A percentile compares a stretch with the other conserved stretches of the same genome.
Evolutionary conservation across 805 yeast species (phyloP).

Genomic region (Phaffomyces thermotolerans): DNA sequence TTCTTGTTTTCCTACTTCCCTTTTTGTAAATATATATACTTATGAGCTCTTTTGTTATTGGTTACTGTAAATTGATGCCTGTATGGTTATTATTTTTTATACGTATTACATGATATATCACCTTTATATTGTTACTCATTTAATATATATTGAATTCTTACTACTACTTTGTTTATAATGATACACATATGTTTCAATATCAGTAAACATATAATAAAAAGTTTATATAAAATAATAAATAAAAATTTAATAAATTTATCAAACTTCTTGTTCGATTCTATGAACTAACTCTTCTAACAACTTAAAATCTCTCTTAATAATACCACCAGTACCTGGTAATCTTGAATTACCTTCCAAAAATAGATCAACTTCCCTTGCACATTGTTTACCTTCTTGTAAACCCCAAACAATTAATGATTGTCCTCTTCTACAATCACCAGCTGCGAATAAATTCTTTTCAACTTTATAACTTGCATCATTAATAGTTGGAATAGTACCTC

Average conservation of each 20-base stretch:
- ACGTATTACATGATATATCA: too few species aligned
- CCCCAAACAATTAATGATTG: constrained; percentile 99
- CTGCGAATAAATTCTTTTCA: constrained; percentile 73
- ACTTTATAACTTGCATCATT: constrained; percentile 61
- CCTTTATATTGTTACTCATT: too few species aligned
- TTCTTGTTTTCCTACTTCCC: too few species aligned
- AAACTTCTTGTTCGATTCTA: constrained; percentile 13
- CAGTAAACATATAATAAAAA: background rate
- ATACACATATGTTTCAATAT: too few species aligned
- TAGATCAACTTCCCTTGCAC: constrained; percentile 89
- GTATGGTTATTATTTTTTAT: too few species aligned
- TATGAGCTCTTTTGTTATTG: too few species aligned
- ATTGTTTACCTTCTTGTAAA: constrained; percentile 97
- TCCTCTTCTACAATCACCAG: constrained; percentile 99
- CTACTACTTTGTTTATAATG: too few species aligned
- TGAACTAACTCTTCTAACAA: constrained; percentile 66
- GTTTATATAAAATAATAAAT: background rate
- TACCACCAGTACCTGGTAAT: constrained; percentile 91
- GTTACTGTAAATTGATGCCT: too few species aligned
- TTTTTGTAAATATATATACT: too few species aligned
- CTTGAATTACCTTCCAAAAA: constrained; percentile 71
- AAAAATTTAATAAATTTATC: background rate
- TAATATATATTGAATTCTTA: too few species aligned
- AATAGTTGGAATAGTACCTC: constrained; percentile 70
- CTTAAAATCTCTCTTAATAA: constrained; percentile 76